phyloP scores from a whole-genome alignment of 805 yeast genomes.

The Ogataea haglerorum region DNA sequence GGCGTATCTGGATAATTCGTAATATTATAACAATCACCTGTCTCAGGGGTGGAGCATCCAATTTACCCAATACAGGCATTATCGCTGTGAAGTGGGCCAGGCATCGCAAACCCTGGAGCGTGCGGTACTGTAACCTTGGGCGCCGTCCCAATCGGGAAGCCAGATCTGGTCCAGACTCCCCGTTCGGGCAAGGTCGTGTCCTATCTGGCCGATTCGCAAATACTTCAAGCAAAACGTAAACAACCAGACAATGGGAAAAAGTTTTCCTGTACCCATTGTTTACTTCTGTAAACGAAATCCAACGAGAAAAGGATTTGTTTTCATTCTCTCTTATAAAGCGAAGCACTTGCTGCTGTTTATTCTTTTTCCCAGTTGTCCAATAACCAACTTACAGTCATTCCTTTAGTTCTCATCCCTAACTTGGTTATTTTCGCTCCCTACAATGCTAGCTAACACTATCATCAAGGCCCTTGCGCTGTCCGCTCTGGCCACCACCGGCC shows the following conservation, averaged over 20 bases:
- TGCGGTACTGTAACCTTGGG: not conserved
- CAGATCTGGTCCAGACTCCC: slow-evolving; percentile 3
- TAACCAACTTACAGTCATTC: slow-evolving; percentile 21
- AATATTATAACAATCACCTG: not conserved
- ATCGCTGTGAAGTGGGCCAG: not conserved
- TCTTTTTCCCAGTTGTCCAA: slow-evolving; percentile 1
- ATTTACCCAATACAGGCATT: not conserved
- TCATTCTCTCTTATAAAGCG: slow-evolving; percentile 6
- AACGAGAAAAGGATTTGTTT: slow-evolving; percentile 5
- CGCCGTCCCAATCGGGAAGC: slow-evolving; percentile 1
- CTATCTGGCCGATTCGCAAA: not conserved
- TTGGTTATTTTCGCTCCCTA: slow-evolving; percentile 11
- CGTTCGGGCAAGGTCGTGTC: slow-evolving; percentile 8
- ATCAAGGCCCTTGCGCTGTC: slow-evolving; percentile 45
- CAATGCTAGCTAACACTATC: slow-evolving; percentile 33
- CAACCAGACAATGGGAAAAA: slow-evolving; percentile 7
- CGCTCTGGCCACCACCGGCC: slow-evolving; percentile 45
- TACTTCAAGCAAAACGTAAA: slow-evolving; percentile 6
- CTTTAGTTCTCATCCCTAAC: slow-evolving; percentile 10
- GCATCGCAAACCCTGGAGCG: not conserved
- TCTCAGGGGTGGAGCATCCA: slow-evolving; percentile 3
- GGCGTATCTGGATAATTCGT: slow-evolving; percentile 9
- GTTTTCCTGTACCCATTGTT: slow-evolving; percentile 3
- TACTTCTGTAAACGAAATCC: slow-evolving; percentile 1
- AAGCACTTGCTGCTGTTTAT: slow-evolving; percentile 5